phyloP scores from a whole-genome alignment of 495 filamentous ascomycete species.

The Aspergillus bertholletiae region DNA sequence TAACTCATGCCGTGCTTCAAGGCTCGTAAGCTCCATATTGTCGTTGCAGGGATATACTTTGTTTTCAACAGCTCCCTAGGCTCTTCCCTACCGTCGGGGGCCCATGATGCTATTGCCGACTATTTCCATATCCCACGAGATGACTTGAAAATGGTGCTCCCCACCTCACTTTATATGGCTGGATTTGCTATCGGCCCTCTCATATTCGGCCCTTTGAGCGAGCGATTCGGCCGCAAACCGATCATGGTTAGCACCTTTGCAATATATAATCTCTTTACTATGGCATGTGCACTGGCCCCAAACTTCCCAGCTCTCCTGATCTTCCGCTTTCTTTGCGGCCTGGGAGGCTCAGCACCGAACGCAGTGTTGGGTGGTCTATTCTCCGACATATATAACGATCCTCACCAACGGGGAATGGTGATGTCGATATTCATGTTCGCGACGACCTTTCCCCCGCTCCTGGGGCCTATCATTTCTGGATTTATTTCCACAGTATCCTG shows the following conservation, averaged over 20 bases:
- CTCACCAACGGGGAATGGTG: conserved; percentile 26
- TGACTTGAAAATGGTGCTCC: conserved; percentile 50
- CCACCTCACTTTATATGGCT: conserved; percentile 61
- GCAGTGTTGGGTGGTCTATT: conserved; percentile 39
- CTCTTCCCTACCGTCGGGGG: conserved; percentile 26
- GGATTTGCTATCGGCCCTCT: conserved; percentile 59
- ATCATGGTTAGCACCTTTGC: conserved; percentile 54
- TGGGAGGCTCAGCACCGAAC: conserved; percentile 30
- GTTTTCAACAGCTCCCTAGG: conserved; percentile 66
- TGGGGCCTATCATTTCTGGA: conserved; percentile 28
- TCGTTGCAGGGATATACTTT: conserved; percentile 47
- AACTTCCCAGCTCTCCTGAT: conserved; percentile 34
- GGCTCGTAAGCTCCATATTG: conserved; percentile 41
- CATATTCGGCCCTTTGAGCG: conserved; percentile 61
- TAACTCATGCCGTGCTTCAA: background rate
- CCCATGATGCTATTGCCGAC: conserved; percentile 30
- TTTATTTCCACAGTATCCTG: conserved; percentile 40
- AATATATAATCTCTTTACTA: conserved; percentile 34
- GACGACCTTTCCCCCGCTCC: conserved; percentile 32
- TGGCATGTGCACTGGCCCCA: conserved; percentile 36
- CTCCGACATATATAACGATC: conserved; percentile 32
- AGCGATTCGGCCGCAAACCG: conserved; percentile 57
- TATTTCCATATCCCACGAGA: conserved; percentile 44
- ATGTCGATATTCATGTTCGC: conserved; percentile 50
- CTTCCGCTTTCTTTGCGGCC: conserved; percentile 40